A percentile compares a stretch with the other conserved stretches of the same genome.
Evolutionary conservation across 106 monocot genomes (phyloP).

Genomic region (Acanthochlamys bracteata): DNA sequence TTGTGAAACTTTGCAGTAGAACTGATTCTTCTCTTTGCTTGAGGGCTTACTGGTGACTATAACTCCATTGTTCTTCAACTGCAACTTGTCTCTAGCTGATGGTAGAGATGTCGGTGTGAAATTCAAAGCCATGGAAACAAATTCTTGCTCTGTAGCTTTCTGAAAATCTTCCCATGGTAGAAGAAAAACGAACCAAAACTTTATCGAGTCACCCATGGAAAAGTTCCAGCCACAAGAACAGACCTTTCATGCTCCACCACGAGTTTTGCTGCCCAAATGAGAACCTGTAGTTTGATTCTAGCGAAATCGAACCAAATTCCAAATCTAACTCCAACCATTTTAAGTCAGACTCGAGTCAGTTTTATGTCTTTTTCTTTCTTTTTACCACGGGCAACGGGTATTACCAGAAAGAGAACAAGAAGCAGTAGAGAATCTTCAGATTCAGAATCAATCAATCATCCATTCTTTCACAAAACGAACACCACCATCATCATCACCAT

Average conservation of each 20-base stretch:
- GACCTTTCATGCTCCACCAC: not conserved
- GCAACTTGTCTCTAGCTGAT: constrained; percentile 2
- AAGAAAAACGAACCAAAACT: no score
- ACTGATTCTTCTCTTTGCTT: constrained; percentile 5
- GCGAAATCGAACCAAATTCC: no score
- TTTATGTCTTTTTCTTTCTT: no score
- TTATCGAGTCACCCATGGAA: no score
- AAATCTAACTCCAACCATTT: not conserved
- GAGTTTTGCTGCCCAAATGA: not conserved
- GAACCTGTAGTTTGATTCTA: not conserved
- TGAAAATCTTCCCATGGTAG: not conserved
- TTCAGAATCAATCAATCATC: no score
- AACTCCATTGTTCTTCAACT: not conserved
- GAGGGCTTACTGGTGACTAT: constrained; percentile 7
- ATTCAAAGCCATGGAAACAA: constrained; percentile 34
- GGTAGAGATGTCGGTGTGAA: constrained; percentile 26
- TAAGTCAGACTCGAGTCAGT: no score
- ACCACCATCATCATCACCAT: constrained; percentile 1
- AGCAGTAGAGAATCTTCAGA: no score
- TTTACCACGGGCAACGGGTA: no score
- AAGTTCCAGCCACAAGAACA: constrained; percentile 1
- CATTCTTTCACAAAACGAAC: no score
- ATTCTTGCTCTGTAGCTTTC: constrained; percentile 1
- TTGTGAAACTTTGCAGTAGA: constrained; percentile 17
- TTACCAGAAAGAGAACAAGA: no score